Base-by-base conservation (phyloP, 257 asterid species). In the Phtheirospermum japonicum region DNA sequence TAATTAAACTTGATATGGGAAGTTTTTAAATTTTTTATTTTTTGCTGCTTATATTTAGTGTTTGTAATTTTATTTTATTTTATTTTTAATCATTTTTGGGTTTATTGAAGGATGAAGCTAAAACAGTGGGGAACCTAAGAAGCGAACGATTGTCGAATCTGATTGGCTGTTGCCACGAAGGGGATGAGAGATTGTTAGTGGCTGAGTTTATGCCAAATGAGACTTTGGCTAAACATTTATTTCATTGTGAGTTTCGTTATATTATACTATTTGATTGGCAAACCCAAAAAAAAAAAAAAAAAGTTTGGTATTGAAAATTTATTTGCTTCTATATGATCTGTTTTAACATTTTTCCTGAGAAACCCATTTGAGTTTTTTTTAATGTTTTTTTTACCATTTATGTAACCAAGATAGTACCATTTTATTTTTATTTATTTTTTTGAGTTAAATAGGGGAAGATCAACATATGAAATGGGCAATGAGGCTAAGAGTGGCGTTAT, bases 391-490 rank as follows among this genome's bases (percentile, higher is more conserved):
- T n/a, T n/a, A n/a, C n/a, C n/a, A n/a, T n/a, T n/a, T n/a, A n/a
- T n/a, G n/a, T n/a, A n/a, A n/a, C n/a, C n/a, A n/a, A n/a, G n/a
- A n/a, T n/a, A n/a, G n/a, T n/a, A n/a, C n/a, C n/a, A n/a, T 40
- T 9, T 11, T 9, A 33, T 5, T 33, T 40, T 9, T 40, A 12
- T 12, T 13, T 42, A 14, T 13, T 11, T 11, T 42, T 11, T 11
- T 42, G 50, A 13, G 6, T 23, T 16, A 36, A 52, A 63, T 32
- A 83, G 89, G 86, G 89, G 89, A 83, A 51, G 73, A 60, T 36
- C 89, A 78, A 31, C 86, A 83, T 4, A 80, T 83, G 89, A 83
- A 83, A 75, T 83, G 89, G 89, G 76, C 79, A 45, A 77, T 83
- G 89, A 73, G 89, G 66, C 65, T 80, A 63, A 78, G 84, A 51